A percentile compares a stretch with the other conserved stretches of the same genome.
These are phyloP conservation scores for Agrocybe pediades DNA, from an alignment of 768 basidiomycete species.

Conservation along the genomic window DNA sequence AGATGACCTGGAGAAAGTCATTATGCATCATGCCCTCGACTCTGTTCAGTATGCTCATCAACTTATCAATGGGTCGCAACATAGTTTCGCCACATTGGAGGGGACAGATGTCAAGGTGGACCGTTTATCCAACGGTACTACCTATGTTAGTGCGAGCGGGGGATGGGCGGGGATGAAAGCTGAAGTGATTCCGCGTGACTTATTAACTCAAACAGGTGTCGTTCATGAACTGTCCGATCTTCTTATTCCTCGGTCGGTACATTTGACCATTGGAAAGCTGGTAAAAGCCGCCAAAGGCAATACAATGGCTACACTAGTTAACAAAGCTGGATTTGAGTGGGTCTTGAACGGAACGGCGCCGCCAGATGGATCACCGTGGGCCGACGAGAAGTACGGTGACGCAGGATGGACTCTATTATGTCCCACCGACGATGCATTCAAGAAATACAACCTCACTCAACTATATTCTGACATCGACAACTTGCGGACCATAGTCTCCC, in stretches of 20 bases:
- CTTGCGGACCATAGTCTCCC: constrained; percentile 64
- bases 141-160: constrained; percentile 66
- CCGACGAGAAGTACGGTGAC: constrained; percentile 45
- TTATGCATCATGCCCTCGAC: constrained; percentile 85
- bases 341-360: constrained; percentile 83
- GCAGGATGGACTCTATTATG: constrained; percentile 87
- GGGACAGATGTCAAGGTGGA: constrained; percentile 81
- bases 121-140: constrained; percentile 50
- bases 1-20: constrained; percentile 77
- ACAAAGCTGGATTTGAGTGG: constrained; percentile 89
- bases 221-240: constrained; percentile 87
- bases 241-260: constrained; percentile 83
- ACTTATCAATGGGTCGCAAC: constrained; percentile 64
- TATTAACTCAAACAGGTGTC: constrained; percentile 86
- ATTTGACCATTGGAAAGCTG: constrained; percentile 88
- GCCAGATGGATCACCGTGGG: constrained; percentile 71
- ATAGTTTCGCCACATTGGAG: constrained; percentile 80
- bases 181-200: constrained; percentile 57
- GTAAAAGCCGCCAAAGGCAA: constrained; percentile 85
- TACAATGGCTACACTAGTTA: constrained; percentile 85
- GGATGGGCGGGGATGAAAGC: constrained; percentile 77
- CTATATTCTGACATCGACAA: constrained; percentile 58
- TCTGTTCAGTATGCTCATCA: constrained; percentile 72
- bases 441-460: constrained; percentile 77
- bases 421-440: constrained; percentile 92